Evolutionary conservation across 305 asterid species (phyloP).

Genomic region (Fraxinus albicans): DNA sequence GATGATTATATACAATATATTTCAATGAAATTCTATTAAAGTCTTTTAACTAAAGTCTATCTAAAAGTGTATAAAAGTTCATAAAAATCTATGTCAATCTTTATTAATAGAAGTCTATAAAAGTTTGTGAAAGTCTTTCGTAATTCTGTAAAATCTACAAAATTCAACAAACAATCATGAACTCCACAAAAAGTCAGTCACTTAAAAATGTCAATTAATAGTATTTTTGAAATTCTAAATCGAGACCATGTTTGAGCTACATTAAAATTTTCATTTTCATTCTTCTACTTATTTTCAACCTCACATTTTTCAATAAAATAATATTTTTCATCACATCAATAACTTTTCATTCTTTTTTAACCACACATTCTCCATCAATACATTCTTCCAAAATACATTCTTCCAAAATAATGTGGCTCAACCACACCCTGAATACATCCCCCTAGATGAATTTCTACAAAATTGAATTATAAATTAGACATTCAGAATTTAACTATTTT

Average conservation of each 20-base stretch:
- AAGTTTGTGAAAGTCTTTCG: not conserved
- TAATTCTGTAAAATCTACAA: not conserved
- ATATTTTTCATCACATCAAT: too few relatives aligned
- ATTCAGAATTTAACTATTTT: not conserved
- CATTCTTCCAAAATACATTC: too few relatives aligned
- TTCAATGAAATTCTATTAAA: too few relatives aligned
- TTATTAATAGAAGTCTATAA: not conserved
- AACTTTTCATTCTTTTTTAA: too few relatives aligned
- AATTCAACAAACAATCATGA: not conserved
- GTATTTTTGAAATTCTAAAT: not conserved
- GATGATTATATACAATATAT: not conserved
- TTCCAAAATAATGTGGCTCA: too few relatives aligned
- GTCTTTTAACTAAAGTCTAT: not conserved
- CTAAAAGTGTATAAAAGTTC: not conserved
- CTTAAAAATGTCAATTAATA: not conserved
- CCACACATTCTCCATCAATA: too few relatives aligned
- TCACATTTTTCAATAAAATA: too few relatives aligned
- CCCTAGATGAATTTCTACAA: not conserved
- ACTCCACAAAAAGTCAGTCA: not conserved
- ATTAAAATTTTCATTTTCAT: too few relatives aligned
- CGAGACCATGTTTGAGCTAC: too few relatives aligned
- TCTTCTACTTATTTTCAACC: too few relatives aligned
- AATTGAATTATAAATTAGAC: not conserved
- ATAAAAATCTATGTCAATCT: not conserved
- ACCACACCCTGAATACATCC: not conserved